These are phyloP conservation scores for Phaeosphaeria sp. DNA, from an alignment of 2,329 filamentous ascomycete species.

Conservation along the genomic window DNA sequence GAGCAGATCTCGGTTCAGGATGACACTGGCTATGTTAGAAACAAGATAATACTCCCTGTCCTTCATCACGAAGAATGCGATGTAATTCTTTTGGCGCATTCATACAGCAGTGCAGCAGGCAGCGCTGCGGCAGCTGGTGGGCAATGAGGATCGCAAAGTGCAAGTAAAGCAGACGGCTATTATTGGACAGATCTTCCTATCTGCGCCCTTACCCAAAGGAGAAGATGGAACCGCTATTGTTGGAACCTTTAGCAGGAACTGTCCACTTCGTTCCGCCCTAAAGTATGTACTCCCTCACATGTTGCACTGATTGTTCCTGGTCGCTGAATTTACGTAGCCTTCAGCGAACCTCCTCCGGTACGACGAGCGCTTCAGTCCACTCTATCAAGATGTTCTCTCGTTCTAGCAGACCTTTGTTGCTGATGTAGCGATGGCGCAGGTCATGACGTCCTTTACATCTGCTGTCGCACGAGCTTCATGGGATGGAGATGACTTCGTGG, in stretches of 20 bases:
- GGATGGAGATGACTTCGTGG: conserved; percentile 20
- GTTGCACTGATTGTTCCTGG: not conserved
- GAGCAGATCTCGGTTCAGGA: conserved; percentile 15
- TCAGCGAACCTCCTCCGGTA: conserved; percentile 25
- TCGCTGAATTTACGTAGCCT: conserved; percentile 2
- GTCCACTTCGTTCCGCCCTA: conserved; percentile 23
- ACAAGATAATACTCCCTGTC: conserved; percentile 19
- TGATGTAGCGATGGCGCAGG: conserved; percentile 23
- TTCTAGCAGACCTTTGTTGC: conserved; percentile 1
- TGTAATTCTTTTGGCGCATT: conserved; percentile 23
- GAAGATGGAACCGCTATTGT: conserved; percentile 22
- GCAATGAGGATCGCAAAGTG: conserved; percentile 14
- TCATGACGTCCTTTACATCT: conserved; percentile 23
- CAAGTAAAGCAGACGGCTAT: conserved; percentile 25
- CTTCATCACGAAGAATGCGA: conserved; percentile 26
- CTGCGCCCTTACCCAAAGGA: conserved; percentile 17
- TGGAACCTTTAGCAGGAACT: conserved; percentile 19
- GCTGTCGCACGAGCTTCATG: conserved; percentile 20
- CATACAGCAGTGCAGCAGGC: conserved; percentile 21
- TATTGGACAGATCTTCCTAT: conserved; percentile 22
- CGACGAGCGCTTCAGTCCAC: conserved; percentile 22
- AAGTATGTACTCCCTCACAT: conserved; percentile 14
- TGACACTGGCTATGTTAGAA: conserved; percentile 15
- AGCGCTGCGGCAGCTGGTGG: conserved; percentile 18
- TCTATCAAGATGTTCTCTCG: conserved; percentile 19